Evolutionary conservation across 2,329 filamentous ascomycete species (phyloP), one percentile per base, ranked within the genome.

Genomic region (Cladosporium sphaerospermum): DNA sequence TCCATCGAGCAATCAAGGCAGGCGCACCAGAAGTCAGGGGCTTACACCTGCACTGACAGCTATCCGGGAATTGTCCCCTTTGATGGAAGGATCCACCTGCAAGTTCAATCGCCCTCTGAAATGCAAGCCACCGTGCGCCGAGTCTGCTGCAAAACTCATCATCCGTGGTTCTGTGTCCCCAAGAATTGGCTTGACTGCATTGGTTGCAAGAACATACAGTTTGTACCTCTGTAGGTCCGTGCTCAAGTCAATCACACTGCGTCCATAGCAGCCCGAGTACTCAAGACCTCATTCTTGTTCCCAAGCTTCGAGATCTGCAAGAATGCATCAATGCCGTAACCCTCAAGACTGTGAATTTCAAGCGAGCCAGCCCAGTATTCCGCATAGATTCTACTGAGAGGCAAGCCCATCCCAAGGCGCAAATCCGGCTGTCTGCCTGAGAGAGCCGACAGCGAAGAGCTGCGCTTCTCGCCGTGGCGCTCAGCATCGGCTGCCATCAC

Each of bases 361-460:
- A 99, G 74, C 62, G 82, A 93, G 19, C 93, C 93, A 2, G 93
- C 93, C 93, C 93, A 99, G 70, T 97, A 97, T 71, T 97, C 92
- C 28, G 92, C 90, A 70, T 97, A 99, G 2, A 97, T 88, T 57
- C 89, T 82, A 64, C 91, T 96, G 73, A 99, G 84, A 0, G 93
- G 93, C 48, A 99, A 72, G 1, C 93, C 93, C 79, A 99, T 95
- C 3, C 93, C 93, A 1, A 99, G 78, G 9, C 89, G 82, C 56
- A 97, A 74, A 66, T 96, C 86, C 0, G 93, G 92, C 14, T 90
- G 89, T 34, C 93, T 80, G 54, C 84, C 87, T 1, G 89, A 89
- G 40, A 99, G 76, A 2, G 87, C 85, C 9, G 86, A 83, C 23
- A 99, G 76, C 1, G 90, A 96, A 59, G 79, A 83, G 52, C 82